phyloP scores from a whole-genome alignment of 768 basidiomycete species.

The Cubamyces lactineus region DNA sequence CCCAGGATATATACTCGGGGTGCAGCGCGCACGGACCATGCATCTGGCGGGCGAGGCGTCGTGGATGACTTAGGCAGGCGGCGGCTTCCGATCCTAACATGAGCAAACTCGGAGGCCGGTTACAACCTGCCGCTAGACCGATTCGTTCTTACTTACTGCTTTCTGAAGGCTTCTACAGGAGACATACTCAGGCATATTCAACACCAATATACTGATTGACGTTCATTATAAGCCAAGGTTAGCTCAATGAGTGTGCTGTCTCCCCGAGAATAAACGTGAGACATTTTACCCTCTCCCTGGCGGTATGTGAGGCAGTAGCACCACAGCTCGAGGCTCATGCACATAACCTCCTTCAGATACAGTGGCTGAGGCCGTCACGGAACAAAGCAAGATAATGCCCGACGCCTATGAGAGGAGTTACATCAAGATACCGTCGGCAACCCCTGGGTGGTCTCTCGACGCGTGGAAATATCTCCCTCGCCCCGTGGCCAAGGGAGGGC shows the following conservation, averaged over 20 bases:
- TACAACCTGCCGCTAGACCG: background rate
- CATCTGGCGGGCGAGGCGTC: too few relatives aligned
- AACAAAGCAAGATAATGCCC: too few relatives aligned
- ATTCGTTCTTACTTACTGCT: too few relatives aligned
- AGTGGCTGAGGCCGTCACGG: too few relatives aligned
- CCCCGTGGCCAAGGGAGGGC: background rate
- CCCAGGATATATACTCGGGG: background rate
- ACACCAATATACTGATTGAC: too few relatives aligned
- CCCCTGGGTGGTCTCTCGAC: conserved; percentile 38
- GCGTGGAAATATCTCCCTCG: conserved; percentile 40
- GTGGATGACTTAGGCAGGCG: conserved; percentile 6
- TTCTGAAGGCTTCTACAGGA: too few relatives aligned
- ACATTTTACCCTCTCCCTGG: too few relatives aligned
- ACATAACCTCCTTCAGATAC: too few relatives aligned
- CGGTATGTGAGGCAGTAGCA: background rate
- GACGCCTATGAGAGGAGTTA: conserved; percentile 8
- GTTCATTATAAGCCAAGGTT: too few relatives aligned
- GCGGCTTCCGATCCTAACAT: conserved; percentile 15
- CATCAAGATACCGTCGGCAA: conserved; percentile 38
- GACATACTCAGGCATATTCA: too few relatives aligned
- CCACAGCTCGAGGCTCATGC: background rate
- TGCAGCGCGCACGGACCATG: conserved; percentile 19
- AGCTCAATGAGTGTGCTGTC: too few relatives aligned
- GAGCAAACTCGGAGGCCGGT: background rate
- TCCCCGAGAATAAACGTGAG: too few relatives aligned